phyloP scores from a whole-genome alignment of 495 filamentous ascomycete species.

The Mycothermus thermophilus region DNA sequence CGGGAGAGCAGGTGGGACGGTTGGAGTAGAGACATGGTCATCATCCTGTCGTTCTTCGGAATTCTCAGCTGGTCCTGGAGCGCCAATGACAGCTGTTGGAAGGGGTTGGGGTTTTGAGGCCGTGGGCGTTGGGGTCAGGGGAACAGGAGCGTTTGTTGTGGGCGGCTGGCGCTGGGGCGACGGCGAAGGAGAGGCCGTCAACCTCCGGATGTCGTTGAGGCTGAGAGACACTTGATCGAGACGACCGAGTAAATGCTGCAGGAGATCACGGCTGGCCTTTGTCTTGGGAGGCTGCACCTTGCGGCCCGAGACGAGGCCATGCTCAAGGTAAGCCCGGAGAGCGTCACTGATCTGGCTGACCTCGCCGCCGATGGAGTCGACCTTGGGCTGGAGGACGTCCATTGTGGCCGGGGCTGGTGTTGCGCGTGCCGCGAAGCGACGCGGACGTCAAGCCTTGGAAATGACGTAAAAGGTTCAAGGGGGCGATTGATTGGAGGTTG shows the following conservation, averaged over 20 bases:
- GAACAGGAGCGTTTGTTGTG: no score
- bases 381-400: constrained; percentile 14
- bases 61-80: no score
- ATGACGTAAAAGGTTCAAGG: no score
- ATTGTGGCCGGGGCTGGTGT: constrained; percentile 15
- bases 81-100: constrained; percentile 8
- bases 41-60: no score
- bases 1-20: no score
- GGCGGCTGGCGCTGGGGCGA: no score
- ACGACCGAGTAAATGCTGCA: constrained; percentile 12
- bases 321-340: constrained; percentile 13
- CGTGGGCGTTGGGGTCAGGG: constrained; percentile 1
- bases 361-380: constrained; percentile 16
- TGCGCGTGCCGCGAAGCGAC: no score
- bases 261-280: constrained; percentile 14
- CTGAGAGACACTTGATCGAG: constrained; percentile 12
- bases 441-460: no score
- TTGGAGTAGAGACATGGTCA: no score
- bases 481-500: neutral
- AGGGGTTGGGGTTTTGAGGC: constrained; percentile 10
- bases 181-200: constrained; percentile 5
- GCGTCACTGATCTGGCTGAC: constrained; percentile 12
- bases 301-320: constrained; percentile 8
- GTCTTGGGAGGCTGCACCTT: constrained; percentile 17
- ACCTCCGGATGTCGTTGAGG: constrained; percentile 3